Conservation (phyloP, 768 basidiomycete species). For the Filobasidium floriforme region DNA sequence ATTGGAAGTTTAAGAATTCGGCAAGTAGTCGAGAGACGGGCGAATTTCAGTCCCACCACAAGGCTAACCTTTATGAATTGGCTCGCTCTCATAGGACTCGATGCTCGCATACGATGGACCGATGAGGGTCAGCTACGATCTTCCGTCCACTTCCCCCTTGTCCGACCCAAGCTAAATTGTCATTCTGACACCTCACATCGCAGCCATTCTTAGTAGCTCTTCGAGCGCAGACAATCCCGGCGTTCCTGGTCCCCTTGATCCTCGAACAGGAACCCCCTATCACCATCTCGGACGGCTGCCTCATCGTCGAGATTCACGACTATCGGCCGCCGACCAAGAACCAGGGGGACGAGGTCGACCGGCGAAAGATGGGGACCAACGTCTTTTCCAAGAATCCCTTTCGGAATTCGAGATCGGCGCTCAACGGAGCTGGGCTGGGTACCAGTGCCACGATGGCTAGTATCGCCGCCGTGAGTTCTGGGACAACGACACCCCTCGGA, state of each 20-base stretch:
- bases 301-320: conserved; percentile 47
- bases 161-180: background rate
- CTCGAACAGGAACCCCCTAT: conserved; percentile 22
- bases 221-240: conserved; percentile 38
- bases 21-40: conserved; percentile 28
- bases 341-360: conserved; percentile 8
- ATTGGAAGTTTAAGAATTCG: conserved; percentile 48
- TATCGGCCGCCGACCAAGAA: conserved; percentile 31
- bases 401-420: background rate
- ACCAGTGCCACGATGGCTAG: background rate
- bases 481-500: background rate
- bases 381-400: conserved; percentile 13
- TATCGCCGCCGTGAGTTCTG: background rate
- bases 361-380: conserved; percentile 16
- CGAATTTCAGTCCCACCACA: background rate
- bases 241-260: conserved; percentile 24
- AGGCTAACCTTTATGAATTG: too few relatives aligned
- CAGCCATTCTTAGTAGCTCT: conserved; percentile 47
- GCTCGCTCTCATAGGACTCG: conserved; percentile 31
- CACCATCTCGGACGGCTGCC: conserved; percentile 18
- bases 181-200: background rate
- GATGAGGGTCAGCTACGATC: conserved; percentile 40
- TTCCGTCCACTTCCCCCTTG: too few relatives aligned
- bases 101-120: conserved; percentile 46
- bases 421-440: background rate